Base-by-base conservation (phyloP, 1,139 yeast species). In the Diutina catenulata region DNA sequence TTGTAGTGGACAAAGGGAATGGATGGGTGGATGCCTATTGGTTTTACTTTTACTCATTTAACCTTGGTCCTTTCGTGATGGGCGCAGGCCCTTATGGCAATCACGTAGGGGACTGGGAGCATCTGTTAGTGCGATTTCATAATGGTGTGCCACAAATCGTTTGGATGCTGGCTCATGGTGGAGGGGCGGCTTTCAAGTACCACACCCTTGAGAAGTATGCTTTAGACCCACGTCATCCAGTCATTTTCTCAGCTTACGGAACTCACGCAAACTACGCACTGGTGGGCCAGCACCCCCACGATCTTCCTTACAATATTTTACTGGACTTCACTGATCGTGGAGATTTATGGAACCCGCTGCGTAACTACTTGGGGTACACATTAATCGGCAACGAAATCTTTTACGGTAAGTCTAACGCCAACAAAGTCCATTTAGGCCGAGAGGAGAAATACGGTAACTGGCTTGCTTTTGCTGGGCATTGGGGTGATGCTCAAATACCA, bases 131-230 rank as follows among this genome's bases (percentile, higher is more conserved):
- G 10, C 64, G 98, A 25, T 91, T 83, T 54, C 72, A 77, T 48
- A 70, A 81, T 4, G 95, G 95, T 0, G 61, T 68, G 43, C 97
- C 98, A 0, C 68, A 78, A n/a, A 72, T 81, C 41, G 76, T 88
- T n/a, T 91, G 97, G 97, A 83, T 91, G 94, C 81, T 94, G 23
- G 97, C 97, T 1, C 98, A 91, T 57, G 95, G 96, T 1, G 96
- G 97, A 9, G 98, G 98, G 3, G 81, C 88, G 18, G 96, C 95
- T 0, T 91, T 80, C 55, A 69, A 70, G 46, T 88, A 77, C 53
- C 81, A 86, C 22, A 60, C 87, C 44, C 19, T 24, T 23, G 95
- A 87, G 51, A 82, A 80, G 51, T 70, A 71, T 41, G 75, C 73
- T 39, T 44, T 58, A 10, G 64, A 65, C 38, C 52, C 59, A 3